These are phyloP conservation scores for Phytophthora niederhauseri DNA, from an alignment of 352 stramenopile genomes.

Conservation along the genomic window DNA sequence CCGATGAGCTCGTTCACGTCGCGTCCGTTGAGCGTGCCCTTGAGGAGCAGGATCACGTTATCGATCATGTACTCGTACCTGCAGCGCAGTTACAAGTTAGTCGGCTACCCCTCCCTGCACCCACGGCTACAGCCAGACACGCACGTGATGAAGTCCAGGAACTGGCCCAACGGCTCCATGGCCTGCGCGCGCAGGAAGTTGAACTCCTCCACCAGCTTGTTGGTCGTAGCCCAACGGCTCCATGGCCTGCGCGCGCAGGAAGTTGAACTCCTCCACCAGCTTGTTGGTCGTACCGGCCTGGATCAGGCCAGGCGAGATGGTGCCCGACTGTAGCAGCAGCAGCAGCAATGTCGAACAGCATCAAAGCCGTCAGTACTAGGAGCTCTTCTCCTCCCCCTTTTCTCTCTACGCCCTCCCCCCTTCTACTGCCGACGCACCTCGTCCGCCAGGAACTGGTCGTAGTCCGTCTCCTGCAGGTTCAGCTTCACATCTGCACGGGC, in stretches of 20 bases:
- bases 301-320: slow-evolving; percentile 80
- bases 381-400: neutral
- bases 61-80: slow-evolving; percentile 99
- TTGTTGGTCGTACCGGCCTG: slow-evolving; percentile 90
- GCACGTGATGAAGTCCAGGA: slow-evolving; percentile 99
- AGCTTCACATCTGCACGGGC: slow-evolving; percentile 77
- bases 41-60: slow-evolving; percentile 99
- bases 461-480: slow-evolving; percentile 99
- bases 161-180: slow-evolving; percentile 95
- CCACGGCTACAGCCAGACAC: slow-evolving; percentile 11
- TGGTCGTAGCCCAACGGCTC: too few species aligned
- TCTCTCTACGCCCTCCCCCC: neutral
- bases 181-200: slow-evolving; percentile 97
- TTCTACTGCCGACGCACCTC: slow-evolving; percentile 54
- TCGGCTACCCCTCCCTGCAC: neutral
- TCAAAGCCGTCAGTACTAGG: neutral
- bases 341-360: slow-evolving; percentile 1
- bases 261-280: slow-evolving; percentile 96
- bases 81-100: slow-evolving; percentile 1
- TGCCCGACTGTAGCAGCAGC: slow-evolving; percentile 64
- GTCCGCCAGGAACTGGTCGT: slow-evolving; percentile 96
- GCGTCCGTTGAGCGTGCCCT: slow-evolving; percentile 96
- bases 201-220: slow-evolving; percentile 96
- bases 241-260: slow-evolving; percentile 95
- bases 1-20: slow-evolving; percentile 98